Base-by-base conservation (phyloP, 202 grass and related monocot species). In the Setaria viridis region DNA sequence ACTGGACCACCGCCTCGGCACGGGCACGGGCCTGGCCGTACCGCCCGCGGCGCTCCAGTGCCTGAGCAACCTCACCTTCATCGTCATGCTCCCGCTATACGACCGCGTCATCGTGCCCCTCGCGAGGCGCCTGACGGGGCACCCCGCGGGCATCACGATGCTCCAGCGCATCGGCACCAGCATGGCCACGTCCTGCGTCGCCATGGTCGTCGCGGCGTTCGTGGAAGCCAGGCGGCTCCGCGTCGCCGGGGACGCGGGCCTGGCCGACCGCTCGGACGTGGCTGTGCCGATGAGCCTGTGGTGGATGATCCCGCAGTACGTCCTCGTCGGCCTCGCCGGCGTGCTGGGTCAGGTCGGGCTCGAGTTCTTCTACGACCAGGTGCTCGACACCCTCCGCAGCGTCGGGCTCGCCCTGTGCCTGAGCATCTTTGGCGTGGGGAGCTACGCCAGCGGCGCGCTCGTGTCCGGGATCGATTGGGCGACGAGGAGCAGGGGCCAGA, bases 271-370 rank as follows among this genome's bases (percentile, higher is more conserved):
- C 9, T 80, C 90, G 0, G 67, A 59, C 11, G 59, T 67, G 39
- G 45, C 56, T 91, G n/a, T 95, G 16, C 95, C 93, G 11, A 95
- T 98, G 95, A 92, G 88, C 72, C 64, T 95, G 25, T 98, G 95
- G 93, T 98, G 95, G 95, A 82, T 98, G 87, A 85, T 95, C 49
- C 95, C 95, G 35, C 93, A 91, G 73, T 98, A 98, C 64, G 70
- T 90, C 79, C 80, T 98, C 3, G 19, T 72, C 64, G 49, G 59
- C 63, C 33, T 80, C 16, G 73, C 73, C 19, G 53, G 5, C 37
- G 85, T 96, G 30, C 91, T 93, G 12, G 82, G 74, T 0, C 45
- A 69, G 34, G 85, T 92, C 16, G 89, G 89, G 16, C 37, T 97
- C 7, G 87, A 90, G 37, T 92, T 93, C 79, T 97, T 90, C 85